Conservation (phyloP, 345 rosid genomes). For the Stellera chamaejasme region DNA sequence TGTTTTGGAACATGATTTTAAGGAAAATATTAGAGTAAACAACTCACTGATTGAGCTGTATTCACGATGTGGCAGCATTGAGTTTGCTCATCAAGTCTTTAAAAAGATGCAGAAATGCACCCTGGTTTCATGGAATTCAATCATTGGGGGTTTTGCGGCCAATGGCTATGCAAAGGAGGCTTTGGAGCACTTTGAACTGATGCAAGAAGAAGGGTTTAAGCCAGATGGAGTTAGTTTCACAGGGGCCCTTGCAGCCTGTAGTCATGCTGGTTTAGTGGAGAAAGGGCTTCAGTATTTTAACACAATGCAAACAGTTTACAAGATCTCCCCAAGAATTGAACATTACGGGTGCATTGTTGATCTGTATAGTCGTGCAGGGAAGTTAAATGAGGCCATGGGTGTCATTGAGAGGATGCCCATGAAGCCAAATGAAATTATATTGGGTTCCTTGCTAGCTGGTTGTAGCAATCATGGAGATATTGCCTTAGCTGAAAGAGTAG, state of each 20-base stretch:
- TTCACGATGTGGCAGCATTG: constrained; percentile 66
- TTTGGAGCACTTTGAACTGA: constrained; percentile 37
- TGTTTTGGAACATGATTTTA: constrained; percentile 32
- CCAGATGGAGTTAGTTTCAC: constrained; percentile 72
- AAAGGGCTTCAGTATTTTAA: constrained; percentile 51
- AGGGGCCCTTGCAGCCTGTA: constrained; percentile 65
- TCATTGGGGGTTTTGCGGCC: constrained; percentile 54
- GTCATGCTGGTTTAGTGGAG: constrained; percentile 58
- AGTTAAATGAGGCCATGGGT: constrained; percentile 53
- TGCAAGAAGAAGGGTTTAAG: constrained; percentile 50
- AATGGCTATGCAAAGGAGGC: constrained; percentile 53
- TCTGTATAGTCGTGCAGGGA: constrained; percentile 78
- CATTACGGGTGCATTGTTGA: constrained; percentile 89
- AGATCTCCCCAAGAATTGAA: constrained; percentile 57
- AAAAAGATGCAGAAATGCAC: constrained; percentile 46
- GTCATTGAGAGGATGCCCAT: constrained; percentile 55
- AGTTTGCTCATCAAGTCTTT: constrained; percentile 54
- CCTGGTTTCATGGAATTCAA: constrained; percentile 73
- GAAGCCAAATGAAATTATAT: constrained; percentile 72
- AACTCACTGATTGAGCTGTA: constrained; percentile 66
- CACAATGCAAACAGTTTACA: constrained; percentile 36
- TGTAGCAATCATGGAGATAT: constrained; percentile 49
- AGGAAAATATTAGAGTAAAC: constrained; percentile 37
- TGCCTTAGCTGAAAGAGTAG: constrained; percentile 46
- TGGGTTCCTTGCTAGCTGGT: constrained; percentile 72